phyloP scores from a whole-genome alignment of 768 basidiomycete genomes.

The Boletus vermiculosoides region DNA sequence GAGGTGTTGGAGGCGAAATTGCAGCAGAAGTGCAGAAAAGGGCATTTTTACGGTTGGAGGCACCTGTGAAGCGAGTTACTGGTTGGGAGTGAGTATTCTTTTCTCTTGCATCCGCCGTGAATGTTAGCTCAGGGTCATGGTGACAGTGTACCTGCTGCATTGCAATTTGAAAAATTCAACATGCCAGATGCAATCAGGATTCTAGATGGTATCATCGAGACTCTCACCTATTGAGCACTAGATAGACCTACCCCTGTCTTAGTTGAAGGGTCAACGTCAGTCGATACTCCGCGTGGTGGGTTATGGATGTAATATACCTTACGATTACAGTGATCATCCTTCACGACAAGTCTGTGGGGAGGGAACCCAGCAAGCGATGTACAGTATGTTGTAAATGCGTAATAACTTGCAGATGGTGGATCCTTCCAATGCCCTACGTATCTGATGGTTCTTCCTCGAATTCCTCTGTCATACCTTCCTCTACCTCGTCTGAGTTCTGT shows the following conservation, averaged over 20 bases:
- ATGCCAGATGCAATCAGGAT: conserved; percentile 85
- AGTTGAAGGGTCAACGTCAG: background rate
- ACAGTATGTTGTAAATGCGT: background rate
- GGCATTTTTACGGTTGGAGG: conserved; percentile 84
- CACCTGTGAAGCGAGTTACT: conserved; percentile 82
- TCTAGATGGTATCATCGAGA: conserved; percentile 81
- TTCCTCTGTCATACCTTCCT: conserved; percentile 51
- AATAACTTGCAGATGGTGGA: background rate
- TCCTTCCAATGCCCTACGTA: background rate
- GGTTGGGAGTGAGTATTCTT: conserved; percentile 86
- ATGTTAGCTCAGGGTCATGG: conserved; percentile 1
- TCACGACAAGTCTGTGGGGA: background rate
- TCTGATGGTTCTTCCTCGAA: conserved; percentile 47
- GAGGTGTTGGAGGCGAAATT: conserved; percentile 88
- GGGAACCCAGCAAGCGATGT: conserved; percentile 1
- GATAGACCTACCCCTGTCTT: background rate
- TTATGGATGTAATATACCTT: conserved; percentile 1
- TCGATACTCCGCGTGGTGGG: background rate
- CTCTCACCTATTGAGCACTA: conserved; percentile 58
- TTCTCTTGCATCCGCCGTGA: background rate
- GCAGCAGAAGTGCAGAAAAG: conserved; percentile 87
- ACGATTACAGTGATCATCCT: background rate
- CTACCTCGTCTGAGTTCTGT: conserved; percentile 42
- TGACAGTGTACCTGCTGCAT: conserved; percentile 70
- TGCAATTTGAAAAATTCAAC: conserved; percentile 91